Conservation (phyloP, 2,329 filamentous ascomycete genomes). For the Capronia americana region DNA sequence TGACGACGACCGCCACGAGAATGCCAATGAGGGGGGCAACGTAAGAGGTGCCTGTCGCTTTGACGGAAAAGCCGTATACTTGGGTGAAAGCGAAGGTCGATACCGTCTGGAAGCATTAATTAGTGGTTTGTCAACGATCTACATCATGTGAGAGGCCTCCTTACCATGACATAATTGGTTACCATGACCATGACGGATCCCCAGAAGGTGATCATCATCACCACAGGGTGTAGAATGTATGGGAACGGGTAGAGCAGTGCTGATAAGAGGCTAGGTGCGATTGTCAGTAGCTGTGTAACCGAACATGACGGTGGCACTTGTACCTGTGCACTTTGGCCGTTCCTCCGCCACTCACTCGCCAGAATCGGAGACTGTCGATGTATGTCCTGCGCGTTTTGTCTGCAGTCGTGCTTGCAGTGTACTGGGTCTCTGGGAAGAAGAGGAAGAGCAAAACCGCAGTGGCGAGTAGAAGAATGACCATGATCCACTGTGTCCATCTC, state of each 20-base stretch:
- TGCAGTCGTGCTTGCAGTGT: neutral
- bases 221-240: slow-evolving; percentile 15
- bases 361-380: slow-evolving; percentile 13
- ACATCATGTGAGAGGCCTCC: neutral
- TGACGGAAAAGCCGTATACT: slow-evolving; percentile 5
- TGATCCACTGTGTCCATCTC: slow-evolving; percentile 20
- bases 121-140: neutral
- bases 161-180: slow-evolving; percentile 13
- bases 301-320: neutral
- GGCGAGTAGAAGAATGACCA: slow-evolving; percentile 3
- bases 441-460: slow-evolving; percentile 6
- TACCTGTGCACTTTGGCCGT: slow-evolving; percentile 21
- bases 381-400: neutral
- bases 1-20: neutral
- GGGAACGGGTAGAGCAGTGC: slow-evolving; percentile 19
- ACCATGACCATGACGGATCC: slow-evolving; percentile 5
- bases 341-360: slow-evolving; percentile 20
- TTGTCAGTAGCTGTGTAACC: neutral
- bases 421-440: slow-evolving; percentile 20
- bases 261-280: slow-evolving; percentile 2
- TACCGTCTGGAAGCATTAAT: slow-evolving; percentile 4
- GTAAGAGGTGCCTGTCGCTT: neutral
- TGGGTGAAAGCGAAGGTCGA: slow-evolving; percentile 2
- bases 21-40: neutral
- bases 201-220: slow-evolving; percentile 3